Evolutionary conservation across 257 asterid species (phyloP), one percentile per base, ranked within the genome.

Genomic region (Penstemon newberryi): DNA sequence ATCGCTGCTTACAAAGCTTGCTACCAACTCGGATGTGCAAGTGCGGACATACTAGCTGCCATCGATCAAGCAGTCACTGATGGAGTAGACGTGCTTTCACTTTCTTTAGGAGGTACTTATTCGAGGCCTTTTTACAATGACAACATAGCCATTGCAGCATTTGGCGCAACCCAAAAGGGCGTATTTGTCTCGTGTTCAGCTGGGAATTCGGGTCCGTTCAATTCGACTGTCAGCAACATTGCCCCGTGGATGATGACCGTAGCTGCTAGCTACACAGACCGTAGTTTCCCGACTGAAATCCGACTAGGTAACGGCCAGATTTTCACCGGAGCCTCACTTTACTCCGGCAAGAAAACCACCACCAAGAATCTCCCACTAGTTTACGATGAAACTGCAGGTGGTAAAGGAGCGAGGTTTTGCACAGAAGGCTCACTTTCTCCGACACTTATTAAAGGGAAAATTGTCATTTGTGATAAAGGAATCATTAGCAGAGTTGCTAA

Each of bases 221-320:
- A 12, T 25, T 83, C 89, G n/a, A 67, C 82, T 0, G 85, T 84
- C 3, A 71, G 80, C 63, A 91, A 89, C 46, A 61, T 55, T 13
- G 91, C 97, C 0, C 97, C 97, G 0, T 91, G 97, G 97, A 72
- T 91, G 40, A 79, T 78, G 66, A 88, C 97, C 0, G 96, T 89
- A 54, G 95, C 85, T 8, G 97, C 97, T 0, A 91, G 95, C 85
- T 80, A 78, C 67, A 79, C 63, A 40, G 91, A 86, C 60, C 82
- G 92, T 0, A 60, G 49, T 25, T 87, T 90, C 50, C 88, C 88
- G 3, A 74, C 88, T 9, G 58, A 8, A 7, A 74, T 86, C 10
- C 47, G 64, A 10, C 85, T 87, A 0, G 96, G 94, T 2, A 66
- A 87, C 46, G 84, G 82, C 37, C 75, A 15, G 52, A 69, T 71